Evolutionary conservation across 371 early-diverging fungal genomes (phyloP), one percentile per base, ranked within the genome.

Genomic region (Paraphysoderma sedebokerense): DNA sequence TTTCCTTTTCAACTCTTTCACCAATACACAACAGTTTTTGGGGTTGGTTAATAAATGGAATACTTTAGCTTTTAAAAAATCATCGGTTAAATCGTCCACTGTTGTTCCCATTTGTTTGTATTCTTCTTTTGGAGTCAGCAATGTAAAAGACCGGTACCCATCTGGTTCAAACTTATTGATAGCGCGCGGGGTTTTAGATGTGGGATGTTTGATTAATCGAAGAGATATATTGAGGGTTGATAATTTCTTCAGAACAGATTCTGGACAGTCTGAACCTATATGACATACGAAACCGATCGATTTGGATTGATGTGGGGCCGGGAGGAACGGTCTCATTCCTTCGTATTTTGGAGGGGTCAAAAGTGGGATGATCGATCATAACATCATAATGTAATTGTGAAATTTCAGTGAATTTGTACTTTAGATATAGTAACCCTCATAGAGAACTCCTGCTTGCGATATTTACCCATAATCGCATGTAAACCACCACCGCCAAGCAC

Each of bases 401-500:
- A n/a, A n/a, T n/a, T n/a, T n/a, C n/a, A n/a, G n/a, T n/a, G n/a
- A n/a, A n/a, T n/a, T n/a, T n/a, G n/a, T n/a, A n/a, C n/a, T n/a
- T n/a, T n/a, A n/a, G n/a, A n/a, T n/a, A n/a, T n/a, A n/a, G n/a
- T n/a, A n/a, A n/a, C n/a, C n/a, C n/a, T n/a, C n/a, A n/a, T n/a
- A n/a, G n/a, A n/a, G n/a, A n/a, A n/a, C n/a, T n/a, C n/a, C n/a
- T n/a, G n/a, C n/a, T n/a, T n/a, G n/a, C n/a, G n/a, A n/a, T n/a
- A 37, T 28, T 31, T 58, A 68, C 68, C 70, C 38, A 65, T 66
- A 29, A 69, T 61, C 27, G 67, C 67, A 53, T 59, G 65, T 13
- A 66, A 55, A 31, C 70, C 70, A 9, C 56, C 70, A 17, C 70
- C 70, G 19, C 70, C 70, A 15, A 66, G 44, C 11, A 69, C 49